Evolutionary conservation across 2,329 filamentous ascomycete species (phyloP), one percentile per base, ranked within the genome.

Genomic region (Alternaria infectoria): DNA sequence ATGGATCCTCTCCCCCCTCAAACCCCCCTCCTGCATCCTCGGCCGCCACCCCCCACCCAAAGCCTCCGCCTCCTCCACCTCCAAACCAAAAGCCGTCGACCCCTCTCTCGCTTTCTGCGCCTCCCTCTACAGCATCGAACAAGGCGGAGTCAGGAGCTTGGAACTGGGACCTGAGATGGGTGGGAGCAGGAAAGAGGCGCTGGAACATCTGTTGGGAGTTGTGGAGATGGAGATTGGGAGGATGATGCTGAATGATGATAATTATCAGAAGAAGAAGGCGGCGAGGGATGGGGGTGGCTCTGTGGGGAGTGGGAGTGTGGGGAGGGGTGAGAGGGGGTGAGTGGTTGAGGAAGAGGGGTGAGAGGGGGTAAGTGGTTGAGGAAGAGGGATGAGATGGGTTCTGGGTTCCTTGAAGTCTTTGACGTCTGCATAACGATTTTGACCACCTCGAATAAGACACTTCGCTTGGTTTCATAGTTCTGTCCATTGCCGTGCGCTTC

Each of bases 151-250:
- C 2, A 68, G 64, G n/a, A 45, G 49, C 19, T 45, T 73, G 8
- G 69, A 72, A 12, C 13, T 64, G 12, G 68, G 71, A 2, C 68
- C 66, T n/a, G 68, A 70, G 19, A 40, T 60, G 30, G 68, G 71
- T 5, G 21, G 12, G 7, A 62, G 54, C 28, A 61, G 67, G 43
- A 62, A 61, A 12, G 64, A 71, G 13, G 67, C 59, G 11, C 32
- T 73, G 63, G 32, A 17, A 6, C 60, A 57, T 32, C 36, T 72
- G 28, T 54, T 72, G 62, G 57, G 52, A 17, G 49, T 56, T 36
- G 55, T 67, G 21, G 69, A 71, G 40, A 28, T 47, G 32, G 61
- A 62, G 49, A 50, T 64, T 45, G 63, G 66, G 6, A 50, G 46
- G 44, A 63, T 64, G 64, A 61, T 57, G 57, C 7, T 57, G 17